Conservation (phyloP, 495 filamentous ascomycete species). For the Terfezia claveryi region DNA sequence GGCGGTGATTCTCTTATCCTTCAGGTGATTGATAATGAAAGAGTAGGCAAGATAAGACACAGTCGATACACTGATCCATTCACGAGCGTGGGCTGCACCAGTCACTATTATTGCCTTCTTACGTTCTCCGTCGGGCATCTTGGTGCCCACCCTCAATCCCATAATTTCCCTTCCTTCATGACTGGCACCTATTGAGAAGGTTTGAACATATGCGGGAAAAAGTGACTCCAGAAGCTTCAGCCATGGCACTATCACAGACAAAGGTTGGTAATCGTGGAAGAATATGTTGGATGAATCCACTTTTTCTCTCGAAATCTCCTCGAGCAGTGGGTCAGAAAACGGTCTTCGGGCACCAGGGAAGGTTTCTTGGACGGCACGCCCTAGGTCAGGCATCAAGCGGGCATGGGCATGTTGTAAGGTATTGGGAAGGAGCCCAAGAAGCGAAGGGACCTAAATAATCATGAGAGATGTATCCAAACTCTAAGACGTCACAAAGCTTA, state of each 20-base stretch:
- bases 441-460: conserved; percentile 36
- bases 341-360: conserved; percentile 29
- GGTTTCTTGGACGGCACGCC: conserved; percentile 51
- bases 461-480: conserved; percentile 10
- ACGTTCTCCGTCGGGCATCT: background rate
- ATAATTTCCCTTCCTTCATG: conserved; percentile 73
- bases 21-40: conserved; percentile 63
- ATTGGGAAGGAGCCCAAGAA: conserved; percentile 58
- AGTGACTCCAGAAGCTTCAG: conserved; percentile 73
- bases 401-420: conserved; percentile 53
- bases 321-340: conserved; percentile 15
- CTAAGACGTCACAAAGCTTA: conserved; percentile 18
- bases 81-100: conserved; percentile 72
- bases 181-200: conserved; percentile 54
- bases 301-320: conserved; percentile 14
- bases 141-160: conserved; percentile 50
- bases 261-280: conserved; percentile 69
- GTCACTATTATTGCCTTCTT: conserved; percentile 62
- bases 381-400: conserved; percentile 60
- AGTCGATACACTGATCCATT: conserved; percentile 88
- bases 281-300: conserved; percentile 42
- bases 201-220: conserved; percentile 55
- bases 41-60: conserved; percentile 81
- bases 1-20: conserved; percentile 40
- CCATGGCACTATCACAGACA: conserved; percentile 62